Percentiles rank a stretch among this genome's conserved stretches.
phyloP scores from a whole-genome alignment of 371 early-diverging fungal genomes.

The Sporodiniella umbellata region DNA sequence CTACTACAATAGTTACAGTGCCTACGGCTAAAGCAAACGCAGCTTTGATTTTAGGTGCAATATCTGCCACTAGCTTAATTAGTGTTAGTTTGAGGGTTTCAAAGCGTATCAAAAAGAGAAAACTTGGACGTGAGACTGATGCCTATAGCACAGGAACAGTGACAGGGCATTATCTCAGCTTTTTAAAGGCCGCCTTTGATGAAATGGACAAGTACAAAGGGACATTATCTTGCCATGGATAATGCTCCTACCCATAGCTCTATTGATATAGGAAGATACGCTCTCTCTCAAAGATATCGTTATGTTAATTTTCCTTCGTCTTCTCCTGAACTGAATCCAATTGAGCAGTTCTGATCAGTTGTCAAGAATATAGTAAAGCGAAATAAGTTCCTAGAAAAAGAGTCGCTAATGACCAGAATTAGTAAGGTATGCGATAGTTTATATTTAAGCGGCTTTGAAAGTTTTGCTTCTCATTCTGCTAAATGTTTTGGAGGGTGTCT shows the following conservation, averaged over 20 bases:
- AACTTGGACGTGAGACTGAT: too few relatives aligned
- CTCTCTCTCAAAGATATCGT: slow-evolving; percentile 1
- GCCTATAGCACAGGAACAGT: too few relatives aligned
- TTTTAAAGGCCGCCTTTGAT: slow-evolving; percentile 7
- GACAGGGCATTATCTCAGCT: slow-evolving; percentile 9
- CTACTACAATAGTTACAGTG: not conserved
- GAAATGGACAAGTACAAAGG: slow-evolving; percentile 2
- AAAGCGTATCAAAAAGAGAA: too few relatives aligned
- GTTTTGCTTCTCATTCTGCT: not conserved
- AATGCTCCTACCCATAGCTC: slow-evolving; percentile 18
- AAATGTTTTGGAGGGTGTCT: not conserved
- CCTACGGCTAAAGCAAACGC: slow-evolving; percentile 9
- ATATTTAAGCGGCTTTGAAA: too few relatives aligned
- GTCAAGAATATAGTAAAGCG: slow-evolving; percentile 10
- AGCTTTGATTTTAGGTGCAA: slow-evolving; percentile 18
- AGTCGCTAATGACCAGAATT: slow-evolving; percentile 4
- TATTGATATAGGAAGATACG: slow-evolving; percentile 6
- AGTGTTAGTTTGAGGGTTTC: too few relatives aligned
- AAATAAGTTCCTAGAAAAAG: slow-evolving; percentile 5
- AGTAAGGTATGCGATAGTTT: not conserved
- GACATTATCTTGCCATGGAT: slow-evolving; percentile 11
- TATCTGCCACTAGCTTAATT: too few relatives aligned
- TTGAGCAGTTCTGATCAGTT: slow-evolving; percentile 21
- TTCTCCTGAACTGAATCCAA: slow-evolving; percentile 14
- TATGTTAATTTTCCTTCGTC: slow-evolving; percentile 17